Evolutionary conservation across 495 filamentous ascomycete genomes (phyloP).

Genomic region (Staphylotrichum longicolle): DNA sequence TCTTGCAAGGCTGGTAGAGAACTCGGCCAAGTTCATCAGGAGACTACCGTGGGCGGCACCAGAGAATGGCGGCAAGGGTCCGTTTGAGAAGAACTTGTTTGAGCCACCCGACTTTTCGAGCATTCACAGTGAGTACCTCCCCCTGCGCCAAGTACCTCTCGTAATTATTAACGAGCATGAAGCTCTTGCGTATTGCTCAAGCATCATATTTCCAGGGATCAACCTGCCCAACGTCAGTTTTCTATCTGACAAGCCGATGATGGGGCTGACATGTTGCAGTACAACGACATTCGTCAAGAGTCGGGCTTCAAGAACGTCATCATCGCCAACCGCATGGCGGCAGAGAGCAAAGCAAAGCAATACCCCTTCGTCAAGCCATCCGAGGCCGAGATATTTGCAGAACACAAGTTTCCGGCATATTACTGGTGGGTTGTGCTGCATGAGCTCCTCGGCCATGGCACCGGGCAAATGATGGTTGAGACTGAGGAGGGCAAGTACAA

Average conservation of each 20-base stretch:
- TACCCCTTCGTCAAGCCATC: conserved; percentile 38
- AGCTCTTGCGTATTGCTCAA: conserved; percentile 47
- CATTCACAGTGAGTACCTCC: conserved; percentile 36
- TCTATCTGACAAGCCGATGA: conserved; percentile 11
- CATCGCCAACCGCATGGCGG: conserved; percentile 43
- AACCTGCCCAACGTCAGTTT: conserved; percentile 40
- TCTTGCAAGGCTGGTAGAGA: conserved; percentile 36
- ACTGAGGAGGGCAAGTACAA: conserved; percentile 41
- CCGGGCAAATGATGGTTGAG: conserved; percentile 38
- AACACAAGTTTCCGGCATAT: conserved; percentile 40
- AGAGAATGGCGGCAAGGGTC: conserved; percentile 42
- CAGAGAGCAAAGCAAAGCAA: conserved; percentile 36
- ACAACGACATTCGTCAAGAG: conserved; percentile 48
- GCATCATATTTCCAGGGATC: conserved; percentile 43
- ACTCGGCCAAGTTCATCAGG: conserved; percentile 36
- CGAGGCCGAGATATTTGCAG: conserved; percentile 30
- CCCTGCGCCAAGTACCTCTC: no score
- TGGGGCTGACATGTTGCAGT: conserved; percentile 27
- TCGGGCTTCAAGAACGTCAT: conserved; percentile 52
- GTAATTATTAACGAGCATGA: neutral
- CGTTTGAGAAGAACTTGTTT: conserved; percentile 45
- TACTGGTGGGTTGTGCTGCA: conserved; percentile 42
- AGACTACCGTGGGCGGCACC: conserved; percentile 40
- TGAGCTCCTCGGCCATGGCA: conserved; percentile 49
- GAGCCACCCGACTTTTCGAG: conserved; percentile 45